Percentiles rank a stretch among this genome's conserved stretches.
These are phyloP conservation scores for Penicillium arizonense DNA, from an alignment of 495 filamentous ascomycete species.

Conservation along the genomic window DNA sequence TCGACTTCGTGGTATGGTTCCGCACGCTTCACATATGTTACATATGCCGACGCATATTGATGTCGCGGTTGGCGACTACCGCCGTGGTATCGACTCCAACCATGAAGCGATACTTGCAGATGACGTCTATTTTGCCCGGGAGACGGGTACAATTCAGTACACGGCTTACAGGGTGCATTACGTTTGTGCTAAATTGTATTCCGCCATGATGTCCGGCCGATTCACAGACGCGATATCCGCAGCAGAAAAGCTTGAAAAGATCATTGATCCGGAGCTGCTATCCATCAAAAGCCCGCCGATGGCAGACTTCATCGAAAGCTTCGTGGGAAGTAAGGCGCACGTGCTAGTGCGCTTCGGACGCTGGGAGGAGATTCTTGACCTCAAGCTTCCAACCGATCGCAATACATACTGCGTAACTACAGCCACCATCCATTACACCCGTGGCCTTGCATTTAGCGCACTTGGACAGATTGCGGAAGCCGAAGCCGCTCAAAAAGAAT, in stretches of 20 bases:
- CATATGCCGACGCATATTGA: conserved; percentile 3
- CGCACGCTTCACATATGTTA: not conserved
- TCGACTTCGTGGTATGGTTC: not conserved
- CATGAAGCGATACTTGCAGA: not conserved
- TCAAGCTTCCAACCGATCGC: not conserved
- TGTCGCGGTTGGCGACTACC: not conserved
- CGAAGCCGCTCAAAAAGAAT: not conserved
- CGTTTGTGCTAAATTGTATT: conserved; percentile 1
- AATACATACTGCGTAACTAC: not conserved
- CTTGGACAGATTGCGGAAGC: conserved; percentile 1
- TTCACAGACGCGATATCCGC: not conserved
- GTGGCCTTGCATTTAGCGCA: not conserved
- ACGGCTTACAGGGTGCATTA: not conserved
- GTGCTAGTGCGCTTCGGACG: conserved; percentile 1
- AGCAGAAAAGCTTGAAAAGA: not conserved
- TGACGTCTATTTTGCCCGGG: not conserved
- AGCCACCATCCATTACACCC: not conserved
- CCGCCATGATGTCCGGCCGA: not conserved
- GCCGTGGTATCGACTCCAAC: not conserved
- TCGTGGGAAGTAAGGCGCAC: not conserved
- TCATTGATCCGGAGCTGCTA: not conserved
- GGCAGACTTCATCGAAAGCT: not conserved
- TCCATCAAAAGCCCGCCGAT: not conserved
- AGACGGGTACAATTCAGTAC: not conserved
- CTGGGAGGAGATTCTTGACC: not conserved